Conservation (phyloP, 352 stramenopile genomes). For the Pythium inflatum region DNA sequence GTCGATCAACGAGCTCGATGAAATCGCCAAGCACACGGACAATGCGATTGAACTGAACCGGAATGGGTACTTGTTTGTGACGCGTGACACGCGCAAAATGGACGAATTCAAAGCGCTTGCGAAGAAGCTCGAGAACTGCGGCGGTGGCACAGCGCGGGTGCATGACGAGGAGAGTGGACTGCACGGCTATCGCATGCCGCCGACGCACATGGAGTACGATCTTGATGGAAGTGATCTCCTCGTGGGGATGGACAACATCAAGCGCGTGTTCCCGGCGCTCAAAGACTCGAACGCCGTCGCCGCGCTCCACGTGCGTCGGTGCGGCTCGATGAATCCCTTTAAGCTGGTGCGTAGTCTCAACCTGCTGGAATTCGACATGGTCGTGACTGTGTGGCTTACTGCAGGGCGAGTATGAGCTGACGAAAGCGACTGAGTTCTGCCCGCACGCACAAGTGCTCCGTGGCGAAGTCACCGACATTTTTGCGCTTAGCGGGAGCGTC, state of each 20-base stretch:
- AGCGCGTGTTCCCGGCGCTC: conserved; percentile 59
- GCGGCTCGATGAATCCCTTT: conserved; percentile 70
- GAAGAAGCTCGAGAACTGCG: conserved; percentile 51
- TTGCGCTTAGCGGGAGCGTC: conserved; percentile 49
- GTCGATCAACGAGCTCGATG: conserved; percentile 78
- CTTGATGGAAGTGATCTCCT: conserved; percentile 72
- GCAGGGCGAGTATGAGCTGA: conserved; percentile 62
- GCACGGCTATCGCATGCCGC: conserved; percentile 50
- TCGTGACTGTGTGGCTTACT: no score
- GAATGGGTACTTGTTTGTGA: conserved; percentile 84
- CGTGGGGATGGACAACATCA: conserved; percentile 65
- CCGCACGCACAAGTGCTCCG: conserved; percentile 57
- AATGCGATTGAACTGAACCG: conserved; percentile 76
- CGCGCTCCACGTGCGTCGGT: conserved; percentile 71
- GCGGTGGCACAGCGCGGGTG: conserved; percentile 56
- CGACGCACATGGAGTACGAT: conserved; percentile 55
- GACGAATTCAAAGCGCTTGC: conserved; percentile 53
- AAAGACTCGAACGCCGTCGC: conserved; percentile 58
- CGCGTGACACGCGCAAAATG: conserved; percentile 52
- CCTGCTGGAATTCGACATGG: no score
- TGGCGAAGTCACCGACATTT: conserved; percentile 68
- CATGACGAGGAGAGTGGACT: conserved; percentile 46
- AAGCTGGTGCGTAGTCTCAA: conserved; percentile 62
- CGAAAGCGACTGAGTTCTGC: conserved; percentile 66
- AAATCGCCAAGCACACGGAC: conserved; percentile 59